Percentiles rank a stretch among this genome's conserved stretches.
Evolutionary conservation across 495 filamentous ascomycete genomes (phyloP).

Genomic region (Penicillium canariense): DNA sequence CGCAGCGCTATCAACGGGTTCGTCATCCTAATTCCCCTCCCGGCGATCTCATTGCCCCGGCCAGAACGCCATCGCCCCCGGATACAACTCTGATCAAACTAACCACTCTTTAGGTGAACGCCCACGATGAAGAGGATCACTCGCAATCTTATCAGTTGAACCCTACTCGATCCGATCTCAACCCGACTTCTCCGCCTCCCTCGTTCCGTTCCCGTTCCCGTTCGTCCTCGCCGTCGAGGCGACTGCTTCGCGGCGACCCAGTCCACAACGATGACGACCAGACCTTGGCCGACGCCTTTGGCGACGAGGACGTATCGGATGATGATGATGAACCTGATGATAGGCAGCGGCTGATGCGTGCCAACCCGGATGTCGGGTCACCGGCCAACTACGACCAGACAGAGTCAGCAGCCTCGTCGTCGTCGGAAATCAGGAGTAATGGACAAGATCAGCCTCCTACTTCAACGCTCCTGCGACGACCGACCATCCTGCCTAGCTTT

Average conservation of each 20-base stretch:
- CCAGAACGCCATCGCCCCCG: constrained; percentile 8
- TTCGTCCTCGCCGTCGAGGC: constrained; percentile 66
- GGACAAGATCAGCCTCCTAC: constrained; percentile 22
- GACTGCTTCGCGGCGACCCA: constrained; percentile 54
- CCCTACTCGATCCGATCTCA: constrained; percentile 41
- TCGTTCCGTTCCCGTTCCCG: constrained; percentile 90
- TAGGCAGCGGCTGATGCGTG: constrained; percentile 79
- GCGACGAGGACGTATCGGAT: constrained; percentile 65
- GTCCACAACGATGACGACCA: constrained; percentile 60
- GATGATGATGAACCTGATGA: constrained; percentile 75
- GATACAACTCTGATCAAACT: constrained; percentile 18
- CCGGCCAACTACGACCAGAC: constrained; percentile 27
- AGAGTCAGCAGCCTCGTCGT: constrained; percentile 32
- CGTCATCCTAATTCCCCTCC: constrained; percentile 29
- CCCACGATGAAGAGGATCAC: constrained; percentile 51
- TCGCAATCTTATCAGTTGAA: constrained; percentile 41
- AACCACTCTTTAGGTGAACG: constrained; percentile 45
- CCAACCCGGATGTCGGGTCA: constrained; percentile 48
- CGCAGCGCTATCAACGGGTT: constrained; percentile 86
- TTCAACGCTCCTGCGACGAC: constrained; percentile 41
- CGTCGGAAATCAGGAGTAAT: constrained; percentile 35
- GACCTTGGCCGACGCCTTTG: constrained; percentile 88
- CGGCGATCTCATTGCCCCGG: constrained; percentile 24
- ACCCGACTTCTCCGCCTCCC: constrained; percentile 84
- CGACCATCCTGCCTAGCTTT: constrained; percentile 53